Conservation (phyloP, 306 rosid species). For the Morella rubra region DNA sequence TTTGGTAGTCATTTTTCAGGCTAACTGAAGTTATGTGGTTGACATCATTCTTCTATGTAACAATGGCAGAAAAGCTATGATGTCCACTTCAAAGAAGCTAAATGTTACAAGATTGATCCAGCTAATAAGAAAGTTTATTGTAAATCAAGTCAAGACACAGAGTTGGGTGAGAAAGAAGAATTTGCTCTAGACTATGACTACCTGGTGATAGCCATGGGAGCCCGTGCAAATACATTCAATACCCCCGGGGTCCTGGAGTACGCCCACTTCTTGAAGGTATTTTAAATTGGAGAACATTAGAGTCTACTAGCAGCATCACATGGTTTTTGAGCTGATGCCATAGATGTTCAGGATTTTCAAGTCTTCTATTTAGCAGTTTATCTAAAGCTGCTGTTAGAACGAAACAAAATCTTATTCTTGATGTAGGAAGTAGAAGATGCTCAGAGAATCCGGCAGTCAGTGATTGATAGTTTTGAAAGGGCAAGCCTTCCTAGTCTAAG, state of each 20-base stretch:
- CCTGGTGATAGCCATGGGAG: constrained; percentile 76
- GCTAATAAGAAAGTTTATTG: constrained; percentile 71
- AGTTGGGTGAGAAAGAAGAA: constrained; percentile 60
- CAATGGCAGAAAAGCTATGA: constrained; percentile 62
- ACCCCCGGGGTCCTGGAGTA: constrained; percentile 95
- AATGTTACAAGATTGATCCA: constrained; percentile 85
- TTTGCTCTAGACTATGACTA: constrained; percentile 76
- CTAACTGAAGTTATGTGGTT: constrained; percentile 1
- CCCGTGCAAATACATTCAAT: constrained; percentile 86
- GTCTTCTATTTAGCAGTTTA: constrained; percentile 5
- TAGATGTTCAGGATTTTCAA: neutral
- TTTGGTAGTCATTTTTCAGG: neutral
- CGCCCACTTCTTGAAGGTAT: constrained; percentile 92
- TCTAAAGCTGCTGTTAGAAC: constrained; percentile 2
- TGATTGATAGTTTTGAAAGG: constrained; percentile 85
- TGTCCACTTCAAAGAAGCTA: constrained; percentile 72
- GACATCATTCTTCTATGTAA: constrained; percentile 8
- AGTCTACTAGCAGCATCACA: too few species aligned
- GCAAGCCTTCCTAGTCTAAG: constrained; percentile 74
- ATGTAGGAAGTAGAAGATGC: constrained; percentile 75
- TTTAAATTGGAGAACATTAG: neutral
- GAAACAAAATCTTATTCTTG: neutral
- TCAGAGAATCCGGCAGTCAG: constrained; percentile 73
- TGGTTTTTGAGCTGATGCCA: neutral
- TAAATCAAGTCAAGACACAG: constrained; percentile 51